phyloP scores from a whole-genome alignment of 805 yeast species.

The Myxozyma udenii region DNA sequence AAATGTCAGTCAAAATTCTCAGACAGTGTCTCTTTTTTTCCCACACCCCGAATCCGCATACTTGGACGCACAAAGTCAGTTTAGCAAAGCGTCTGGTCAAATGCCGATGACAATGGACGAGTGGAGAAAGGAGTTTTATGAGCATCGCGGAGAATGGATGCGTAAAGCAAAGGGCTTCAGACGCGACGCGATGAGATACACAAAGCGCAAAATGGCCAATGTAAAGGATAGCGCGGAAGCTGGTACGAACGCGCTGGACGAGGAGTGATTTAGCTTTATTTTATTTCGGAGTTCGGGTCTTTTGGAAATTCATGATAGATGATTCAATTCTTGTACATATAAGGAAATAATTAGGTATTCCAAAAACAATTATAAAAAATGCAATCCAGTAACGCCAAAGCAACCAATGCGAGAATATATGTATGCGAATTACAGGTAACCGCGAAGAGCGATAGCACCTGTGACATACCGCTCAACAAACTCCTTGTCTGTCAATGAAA shows the following conservation, averaged over 20 bases:
- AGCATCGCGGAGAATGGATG: slow-evolving; percentile 74
- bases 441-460: slow-evolving; percentile 27
- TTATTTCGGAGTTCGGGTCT: not conserved
- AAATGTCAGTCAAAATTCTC: not conserved
- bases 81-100: slow-evolving; percentile 50
- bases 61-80: slow-evolving; percentile 76
- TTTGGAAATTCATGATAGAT: not conserved
- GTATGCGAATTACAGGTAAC: slow-evolving; percentile 6
- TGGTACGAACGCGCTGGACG: too few species aligned
- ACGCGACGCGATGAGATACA: slow-evolving; percentile 65
- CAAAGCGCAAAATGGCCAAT: slow-evolving; percentile 46
- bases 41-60: slow-evolving; percentile 83
- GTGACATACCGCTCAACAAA: slow-evolving; percentile 9
- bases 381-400: not conserved
- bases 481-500: slow-evolving; percentile 2
- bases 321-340: not conserved
- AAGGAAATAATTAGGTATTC: not conserved
- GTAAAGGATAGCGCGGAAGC: slow-evolving; percentile 18
- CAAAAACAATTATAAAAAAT: not conserved
- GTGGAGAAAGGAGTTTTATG: slow-evolving; percentile 80
- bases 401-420: slow-evolving; percentile 1
- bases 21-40: slow-evolving; percentile 63
- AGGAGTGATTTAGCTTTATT: not conserved
- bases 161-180: slow-evolving; percentile 70
- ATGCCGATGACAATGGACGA: slow-evolving; percentile 41